Base-by-base conservation (phyloP, 345 rosid genomes). In the Rhizophora mangle region DNA sequence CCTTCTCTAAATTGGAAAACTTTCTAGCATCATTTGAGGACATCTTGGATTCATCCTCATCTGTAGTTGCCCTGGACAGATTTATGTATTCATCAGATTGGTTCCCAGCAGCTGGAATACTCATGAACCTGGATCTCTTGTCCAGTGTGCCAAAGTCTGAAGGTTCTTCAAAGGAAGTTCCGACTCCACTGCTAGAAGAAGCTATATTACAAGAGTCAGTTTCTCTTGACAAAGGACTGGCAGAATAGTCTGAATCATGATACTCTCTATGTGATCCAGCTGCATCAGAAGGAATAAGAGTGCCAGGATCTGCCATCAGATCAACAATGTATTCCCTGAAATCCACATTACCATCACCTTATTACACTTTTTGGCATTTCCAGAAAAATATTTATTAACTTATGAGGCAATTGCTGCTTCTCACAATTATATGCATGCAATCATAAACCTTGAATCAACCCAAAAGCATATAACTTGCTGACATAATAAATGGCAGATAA, bases 281-380 rank as follows among this genome's bases (percentile, higher is more conserved):
- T 20, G 81, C 82, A 81, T 93, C 97, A 73, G 97, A 81, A 62
- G 98, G 97, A 82, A 93, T 90, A 78, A 93, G 97, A 53, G 92
- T 86, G 62, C 97, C 98, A 32, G 97, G 98, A 84, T 85, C 98
- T 69, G 97, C 97, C 93, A 89, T 93, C 58, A 93, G 88, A 75
- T 93, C 98, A 74, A 93, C 88, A 60, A 93, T 93, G 84, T 90
- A 89, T 87, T 93, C 98, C 93, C 98, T 93, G 92, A 77, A 86
- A 80, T 75, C 72, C 76, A 79, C 63, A 74, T 74, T 34, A 76
- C 39, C 54, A 72, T 72, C 67, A 65, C 68, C 57, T 68, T 64
- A 39, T 70, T 65, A 65, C 64, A 39, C 62, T 51, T 16, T 60
- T 72, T 67, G 47, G 62, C 36, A 47, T 62, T 70, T 26, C 26